A percentile compares a stretch with the other conserved stretches of the same genome.
Conservation (phyloP, 2,329 filamentous ascomycete species). For the Pseudogymnoascus sp. region DNA sequence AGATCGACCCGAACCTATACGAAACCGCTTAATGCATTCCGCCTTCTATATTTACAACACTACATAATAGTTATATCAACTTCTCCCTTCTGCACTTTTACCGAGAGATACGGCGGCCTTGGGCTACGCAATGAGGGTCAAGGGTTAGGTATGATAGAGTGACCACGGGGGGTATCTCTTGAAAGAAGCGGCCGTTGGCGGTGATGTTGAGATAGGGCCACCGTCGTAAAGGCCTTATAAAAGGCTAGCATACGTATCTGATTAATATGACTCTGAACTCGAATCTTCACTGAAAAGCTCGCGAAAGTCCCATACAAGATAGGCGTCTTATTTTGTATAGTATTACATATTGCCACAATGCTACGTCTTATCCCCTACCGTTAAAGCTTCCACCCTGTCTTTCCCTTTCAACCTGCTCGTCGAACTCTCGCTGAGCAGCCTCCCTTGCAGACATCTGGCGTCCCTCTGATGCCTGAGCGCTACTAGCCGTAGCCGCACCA, state of each 20-base stretch:
- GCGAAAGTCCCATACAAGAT: background rate
- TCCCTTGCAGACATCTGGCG: background rate
- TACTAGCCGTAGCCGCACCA: background rate
- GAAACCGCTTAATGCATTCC: background rate
- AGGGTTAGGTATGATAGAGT: background rate
- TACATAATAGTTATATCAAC: background rate
- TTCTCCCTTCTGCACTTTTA: background rate
- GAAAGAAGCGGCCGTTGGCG: background rate
- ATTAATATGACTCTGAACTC: background rate
- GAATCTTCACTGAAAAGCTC: background rate
- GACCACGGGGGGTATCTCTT: background rate
- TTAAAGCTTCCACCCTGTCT: conserved; percentile 25
- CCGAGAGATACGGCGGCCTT: background rate
- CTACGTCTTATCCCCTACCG: conserved; percentile 16
- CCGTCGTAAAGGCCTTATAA: background rate
- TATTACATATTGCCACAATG: conserved; percentile 1
- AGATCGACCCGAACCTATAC: background rate
- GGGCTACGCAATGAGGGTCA: background rate
- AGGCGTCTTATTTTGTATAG: background rate
- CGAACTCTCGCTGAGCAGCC: conserved; percentile 27
- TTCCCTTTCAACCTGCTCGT: conserved; percentile 27
- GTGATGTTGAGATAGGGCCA: background rate
- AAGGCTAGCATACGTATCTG: background rate
- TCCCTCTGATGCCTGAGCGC: background rate
- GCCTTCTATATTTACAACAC: background rate